Base-by-base conservation (phyloP, 2,329 filamentous ascomycete genomes). In the Iodosphaeria phyllophila region DNA sequence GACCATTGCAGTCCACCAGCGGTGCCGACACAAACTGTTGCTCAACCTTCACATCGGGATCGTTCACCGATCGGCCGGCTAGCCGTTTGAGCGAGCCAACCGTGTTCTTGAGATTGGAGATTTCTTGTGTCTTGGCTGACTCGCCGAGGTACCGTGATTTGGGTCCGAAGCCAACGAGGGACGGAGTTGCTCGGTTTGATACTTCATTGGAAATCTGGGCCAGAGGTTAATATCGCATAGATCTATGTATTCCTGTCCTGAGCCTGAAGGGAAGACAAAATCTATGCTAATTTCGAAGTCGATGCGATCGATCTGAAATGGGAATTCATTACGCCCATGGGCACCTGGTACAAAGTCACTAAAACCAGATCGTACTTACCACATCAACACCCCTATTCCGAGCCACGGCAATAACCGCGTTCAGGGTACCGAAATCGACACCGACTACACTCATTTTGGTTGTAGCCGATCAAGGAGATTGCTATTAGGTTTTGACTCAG, bases 21-120 rank as follows among this genome's bases (percentile, higher is more conserved):
- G 73, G 63, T 25, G 83, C 79, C 18, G 83, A 83, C 47, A 91
- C 73, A 54, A 71, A 93, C 46, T 92, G 66, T 58, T 92, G 78
- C 66, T 98, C 89, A 47, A 89, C 66, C 56, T 83, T 68, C 35
- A 92, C 65, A 64, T 98, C 89, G 47, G 89, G 83, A 48, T 98
- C 89, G 50, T 64, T 74, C 56, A 86, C 66, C 34, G 67, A 63
- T 48, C 89, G 82, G 47, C 89, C 89, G 46, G 77, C 76, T 41
- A 98, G 74, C 45, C 89, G 80, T 62, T 92, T 92, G 44, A 98
- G 68, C 38, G 72, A 84, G 51, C 71, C 64, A 57, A 98, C 79
- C 39, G 89, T 98, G 68, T 98, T 98, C 65, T 95, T 98, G 46
- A 95, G 72, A 65, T 98, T 98, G 47, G 86, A 92, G 50, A 92